A percentile compares a stretch with the other conserved stretches of the same genome.
Evolutionary conservation across 1,139 yeast genomes (phyloP).

Genomic region (Komagataea norvegica): DNA sequence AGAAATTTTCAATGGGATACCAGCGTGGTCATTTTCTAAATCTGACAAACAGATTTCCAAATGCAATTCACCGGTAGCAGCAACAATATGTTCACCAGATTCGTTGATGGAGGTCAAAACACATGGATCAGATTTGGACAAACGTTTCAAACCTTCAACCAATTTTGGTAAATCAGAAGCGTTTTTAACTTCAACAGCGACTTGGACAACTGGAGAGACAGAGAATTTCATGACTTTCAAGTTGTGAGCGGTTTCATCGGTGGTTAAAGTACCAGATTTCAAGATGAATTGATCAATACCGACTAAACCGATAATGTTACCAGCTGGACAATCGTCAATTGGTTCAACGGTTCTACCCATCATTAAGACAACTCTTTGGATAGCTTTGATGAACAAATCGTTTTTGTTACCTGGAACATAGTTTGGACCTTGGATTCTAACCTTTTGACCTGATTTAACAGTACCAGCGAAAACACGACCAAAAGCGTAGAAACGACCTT

Average conservation of each 20-base stretch:
- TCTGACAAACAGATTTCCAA: slow-evolving; percentile 96
- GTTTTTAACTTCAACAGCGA: slow-evolving; percentile 99
- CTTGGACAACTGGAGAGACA: slow-evolving; percentile 99
- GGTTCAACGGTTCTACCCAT: slow-evolving; percentile 99
- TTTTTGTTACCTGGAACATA: slow-evolving; percentile 97
- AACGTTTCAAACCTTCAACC: slow-evolving; percentile 99
- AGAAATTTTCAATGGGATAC: slow-evolving; percentile 96
- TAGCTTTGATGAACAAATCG: slow-evolving; percentile 93
- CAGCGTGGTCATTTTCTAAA: slow-evolving; percentile 98
- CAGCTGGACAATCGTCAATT: slow-evolving; percentile 99
- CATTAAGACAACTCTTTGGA: slow-evolving; percentile 99
- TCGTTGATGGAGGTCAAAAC: slow-evolving; percentile 82
- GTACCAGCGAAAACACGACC: slow-evolving; percentile 99
- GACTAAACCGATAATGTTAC: slow-evolving; percentile 99
- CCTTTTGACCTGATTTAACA: slow-evolving; percentile 97
- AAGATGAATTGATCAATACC: slow-evolving; percentile 99
- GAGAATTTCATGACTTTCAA: slow-evolving; percentile 99
- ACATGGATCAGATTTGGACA: slow-evolving; percentile 99
- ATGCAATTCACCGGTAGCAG: slow-evolving; percentile 99
- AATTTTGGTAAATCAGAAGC: slow-evolving; percentile 99
- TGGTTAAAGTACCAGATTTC: slow-evolving; percentile 99
- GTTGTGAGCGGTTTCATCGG: slow-evolving; percentile 96
- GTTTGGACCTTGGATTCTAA: slow-evolving; percentile 99
- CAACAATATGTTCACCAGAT: slow-evolving; percentile 99
- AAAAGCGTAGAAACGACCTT: slow-evolving; percentile 99